Conservation (phyloP, 2,329 filamentous ascomycete genomes). For the Claviceps spartinae region DNA sequence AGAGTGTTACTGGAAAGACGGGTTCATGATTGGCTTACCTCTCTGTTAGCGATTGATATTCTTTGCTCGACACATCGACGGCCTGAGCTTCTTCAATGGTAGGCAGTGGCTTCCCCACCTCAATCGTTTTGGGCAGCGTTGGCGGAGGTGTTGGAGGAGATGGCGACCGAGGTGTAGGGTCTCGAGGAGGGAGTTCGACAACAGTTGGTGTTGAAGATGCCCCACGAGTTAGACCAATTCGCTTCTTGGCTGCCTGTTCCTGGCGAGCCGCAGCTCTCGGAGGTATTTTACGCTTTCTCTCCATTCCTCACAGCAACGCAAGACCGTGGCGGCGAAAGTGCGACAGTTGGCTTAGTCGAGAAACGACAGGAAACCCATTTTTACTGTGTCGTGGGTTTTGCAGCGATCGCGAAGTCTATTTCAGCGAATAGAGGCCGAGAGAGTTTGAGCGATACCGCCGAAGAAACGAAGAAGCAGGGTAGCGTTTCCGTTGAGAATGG, state of each 20-base stretch:
- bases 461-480: neutral
- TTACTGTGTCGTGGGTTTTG: constrained; percentile 17
- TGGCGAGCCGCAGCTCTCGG: constrained; percentile 46
- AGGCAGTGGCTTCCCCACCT: constrained; percentile 54
- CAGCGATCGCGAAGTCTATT: neutral
- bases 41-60: constrained; percentile 62
- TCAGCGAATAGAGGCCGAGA: neutral
- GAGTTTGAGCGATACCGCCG: neutral
- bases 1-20: neutral
- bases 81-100: constrained; percentile 55
- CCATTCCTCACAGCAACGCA: constrained; percentile 28
- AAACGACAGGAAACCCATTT: constrained; percentile 14
- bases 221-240: constrained; percentile 42
- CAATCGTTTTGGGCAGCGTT: constrained; percentile 47
- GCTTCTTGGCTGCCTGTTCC: constrained; percentile 47
- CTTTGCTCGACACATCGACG: constrained; percentile 44
- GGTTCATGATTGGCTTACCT: constrained; percentile 33
- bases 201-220: constrained; percentile 33
- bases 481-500: neutral
- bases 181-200: constrained; percentile 21
- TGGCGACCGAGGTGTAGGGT: constrained; percentile 15
- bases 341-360: constrained; percentile 4
- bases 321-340: neutral
- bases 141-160: constrained; percentile 21
- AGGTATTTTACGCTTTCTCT: constrained; percentile 52